Conservation (phyloP, 176 grass and related monocot species). For the Paspalum vaginatum region DNA sequence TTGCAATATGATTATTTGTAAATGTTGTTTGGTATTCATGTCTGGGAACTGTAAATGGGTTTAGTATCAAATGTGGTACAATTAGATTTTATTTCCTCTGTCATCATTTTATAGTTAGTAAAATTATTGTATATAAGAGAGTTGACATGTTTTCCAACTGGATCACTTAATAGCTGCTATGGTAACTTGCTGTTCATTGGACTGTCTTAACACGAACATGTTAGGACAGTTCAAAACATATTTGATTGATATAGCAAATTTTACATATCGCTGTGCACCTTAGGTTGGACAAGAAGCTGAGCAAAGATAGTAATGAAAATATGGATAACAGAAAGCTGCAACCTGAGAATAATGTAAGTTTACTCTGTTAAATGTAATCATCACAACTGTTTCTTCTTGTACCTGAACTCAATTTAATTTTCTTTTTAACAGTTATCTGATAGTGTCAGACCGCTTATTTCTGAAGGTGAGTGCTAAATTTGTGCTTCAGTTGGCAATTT, state of each 20-base stretch:
- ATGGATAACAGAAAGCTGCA: constrained; percentile 37
- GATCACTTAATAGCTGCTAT: constrained; percentile 10
- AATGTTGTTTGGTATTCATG: background rate
- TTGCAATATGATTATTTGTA: background rate
- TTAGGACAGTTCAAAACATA: background rate
- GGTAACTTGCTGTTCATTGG: constrained; percentile 1
- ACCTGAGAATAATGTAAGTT: constrained; percentile 43
- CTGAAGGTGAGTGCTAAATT: constrained; percentile 52
- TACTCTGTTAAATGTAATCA: background rate
- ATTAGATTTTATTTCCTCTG: background rate
- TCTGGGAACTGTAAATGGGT: background rate
- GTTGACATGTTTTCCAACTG: constrained; percentile 6
- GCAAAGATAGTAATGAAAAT: constrained; percentile 38
- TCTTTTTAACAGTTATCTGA: constrained; percentile 34
- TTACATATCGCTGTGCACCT: constrained; percentile 10
- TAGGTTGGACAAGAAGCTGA: constrained; percentile 55
- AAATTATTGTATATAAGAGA: background rate
- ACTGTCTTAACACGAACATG: no score
- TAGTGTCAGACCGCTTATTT: constrained; percentile 29
- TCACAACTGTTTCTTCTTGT: background rate
- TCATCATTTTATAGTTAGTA: background rate
- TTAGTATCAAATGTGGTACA: background rate
- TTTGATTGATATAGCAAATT: background rate
- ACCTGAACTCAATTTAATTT: background rate
- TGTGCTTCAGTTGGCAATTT: constrained; percentile 18